A percentile compares a stretch with the other conserved stretches of the same genome.
Conservation (phyloP, 2,329 filamentous ascomycete genomes). For the Sporothrix protearum region DNA sequence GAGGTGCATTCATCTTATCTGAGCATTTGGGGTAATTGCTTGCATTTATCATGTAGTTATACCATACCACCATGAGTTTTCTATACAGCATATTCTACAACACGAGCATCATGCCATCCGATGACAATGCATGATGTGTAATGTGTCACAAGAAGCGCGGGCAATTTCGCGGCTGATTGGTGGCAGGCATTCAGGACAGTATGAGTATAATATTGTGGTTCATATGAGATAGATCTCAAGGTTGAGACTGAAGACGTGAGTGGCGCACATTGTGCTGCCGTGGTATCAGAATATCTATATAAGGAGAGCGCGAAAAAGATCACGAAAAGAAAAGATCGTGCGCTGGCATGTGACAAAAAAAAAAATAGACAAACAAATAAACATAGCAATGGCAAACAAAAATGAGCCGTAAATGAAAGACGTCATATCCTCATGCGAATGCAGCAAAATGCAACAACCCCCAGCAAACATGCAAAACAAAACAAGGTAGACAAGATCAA, state of each 20-base stretch:
- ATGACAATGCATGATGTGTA: not conserved
- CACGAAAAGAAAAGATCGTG: not conserved
- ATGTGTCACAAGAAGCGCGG: not conserved
- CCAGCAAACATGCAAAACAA: not conserved
- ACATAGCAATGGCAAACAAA: not conserved
- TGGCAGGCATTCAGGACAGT: not conserved
- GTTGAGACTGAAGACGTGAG: not conserved
- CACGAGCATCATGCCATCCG: not conserved
- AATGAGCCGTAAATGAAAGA: not conserved
- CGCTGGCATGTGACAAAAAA: not conserved
- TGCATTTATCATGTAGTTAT: not conserved
- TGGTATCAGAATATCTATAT: conserved; percentile 6
- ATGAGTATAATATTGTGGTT: not conserved
- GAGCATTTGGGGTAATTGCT: not conserved
- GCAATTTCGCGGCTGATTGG: not conserved
- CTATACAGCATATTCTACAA: not conserved
- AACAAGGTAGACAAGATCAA: not conserved
- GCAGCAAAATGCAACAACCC: not conserved
- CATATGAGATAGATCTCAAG: not conserved
- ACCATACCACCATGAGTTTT: not conserved
- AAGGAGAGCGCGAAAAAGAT: not conserved
- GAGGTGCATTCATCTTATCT: not conserved
- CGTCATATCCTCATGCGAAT: conserved; percentile 5
- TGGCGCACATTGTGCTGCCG: not conserved
- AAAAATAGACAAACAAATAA: not conserved